Conservation (phyloP, 2,329 filamentous ascomycete species). For the Botrytis fabae region DNA sequence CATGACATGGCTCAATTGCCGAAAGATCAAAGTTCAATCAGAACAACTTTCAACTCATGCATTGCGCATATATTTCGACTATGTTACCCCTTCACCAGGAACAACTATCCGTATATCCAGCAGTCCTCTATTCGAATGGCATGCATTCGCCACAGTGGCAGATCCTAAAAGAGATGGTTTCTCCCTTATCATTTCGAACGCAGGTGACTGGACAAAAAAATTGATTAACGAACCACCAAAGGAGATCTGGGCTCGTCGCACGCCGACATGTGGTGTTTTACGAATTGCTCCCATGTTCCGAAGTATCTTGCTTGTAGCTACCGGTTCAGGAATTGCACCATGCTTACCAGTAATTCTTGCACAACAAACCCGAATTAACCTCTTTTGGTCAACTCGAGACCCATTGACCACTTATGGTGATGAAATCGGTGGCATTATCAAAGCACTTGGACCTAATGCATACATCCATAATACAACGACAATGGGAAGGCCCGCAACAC, state of each 20-base stretch:
- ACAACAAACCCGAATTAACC: slow-evolving; percentile 31
- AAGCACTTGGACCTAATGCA: slow-evolving; percentile 39
- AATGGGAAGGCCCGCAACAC: slow-evolving; percentile 42
- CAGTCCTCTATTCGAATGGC: slow-evolving; percentile 68
- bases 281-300: slow-evolving; percentile 66
- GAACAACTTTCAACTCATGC: slow-evolving; percentile 72
- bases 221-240: slow-evolving; percentile 63
- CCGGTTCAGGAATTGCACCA: slow-evolving; percentile 72
- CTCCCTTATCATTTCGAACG: slow-evolving; percentile 69
- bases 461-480: slow-evolving; percentile 43
- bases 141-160: slow-evolving; percentile 74
- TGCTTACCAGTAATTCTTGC: slow-evolving; percentile 48
- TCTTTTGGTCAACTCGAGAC: slow-evolving; percentile 44
- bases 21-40: slow-evolving; percentile 63
- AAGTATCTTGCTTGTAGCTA: slow-evolving; percentile 65
- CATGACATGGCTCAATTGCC: slow-evolving; percentile 72
- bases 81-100: slow-evolving; percentile 58
- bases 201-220: slow-evolving; percentile 71
- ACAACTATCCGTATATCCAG: slow-evolving; percentile 61
- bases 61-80: slow-evolving; percentile 67
- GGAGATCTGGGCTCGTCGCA: slow-evolving; percentile 66
- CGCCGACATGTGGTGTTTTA: slow-evolving; percentile 66
- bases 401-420: slow-evolving; percentile 42
- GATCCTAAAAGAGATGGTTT: slow-evolving; percentile 55
- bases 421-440: slow-evolving; percentile 40